Evolutionary conservation across 2,329 filamentous ascomycete species (phyloP), one percentile per base, ranked within the genome.

Genomic region (Exophiala oligosperma): DNA sequence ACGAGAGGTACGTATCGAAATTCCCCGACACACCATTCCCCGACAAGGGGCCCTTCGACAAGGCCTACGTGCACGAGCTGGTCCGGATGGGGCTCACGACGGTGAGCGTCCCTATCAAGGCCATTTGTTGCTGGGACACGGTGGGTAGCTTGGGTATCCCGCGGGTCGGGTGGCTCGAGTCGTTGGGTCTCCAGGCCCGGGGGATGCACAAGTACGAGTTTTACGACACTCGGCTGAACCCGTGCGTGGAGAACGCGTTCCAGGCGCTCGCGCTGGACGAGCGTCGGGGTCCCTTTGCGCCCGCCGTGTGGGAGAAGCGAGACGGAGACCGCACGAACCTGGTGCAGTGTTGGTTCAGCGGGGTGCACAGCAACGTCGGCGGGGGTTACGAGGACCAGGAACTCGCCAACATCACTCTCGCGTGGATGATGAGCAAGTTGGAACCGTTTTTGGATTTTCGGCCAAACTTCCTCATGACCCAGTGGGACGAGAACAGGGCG

Each of bases 381-480:
- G 75, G 75, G 2, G 76, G 77, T 3, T 79, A 79, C 59, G 72
- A 73, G 44, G 78, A 81, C 62, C 74, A 78, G 61, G 75, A 78
- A 47, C 71, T 80, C 35, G 74, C 78, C 8, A 78, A 81, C 62
- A 73, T 80, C 47, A 74, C 75, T 21, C 69, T 81, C 14, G 77
- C 77, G 1, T 81, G 78, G 78, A 80, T 81, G 78, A 79, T 81
- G 70, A 69, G 77, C 60, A 69, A 76, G 50, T 70, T 77, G 29
- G 69, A 68, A 35, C 64, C 64, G n/a, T 67, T 65, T 46, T 52
- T 68, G 35, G 66, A 68, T 43, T 68, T 68, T 41, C 54, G 65
- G n/a, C 59, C 54, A 0, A 60, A 65, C 48, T 65, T 62, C 24
- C 54, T 68, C n/a, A 61, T 66, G 26, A 41, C 50, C 5, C 54